A percentile compares a stretch with the other conserved stretches of the same genome.
These are phyloP conservation scores for Aspergillus sp. DNA, from an alignment of 2,329 filamentous ascomycete species.

Conservation along the genomic window DNA sequence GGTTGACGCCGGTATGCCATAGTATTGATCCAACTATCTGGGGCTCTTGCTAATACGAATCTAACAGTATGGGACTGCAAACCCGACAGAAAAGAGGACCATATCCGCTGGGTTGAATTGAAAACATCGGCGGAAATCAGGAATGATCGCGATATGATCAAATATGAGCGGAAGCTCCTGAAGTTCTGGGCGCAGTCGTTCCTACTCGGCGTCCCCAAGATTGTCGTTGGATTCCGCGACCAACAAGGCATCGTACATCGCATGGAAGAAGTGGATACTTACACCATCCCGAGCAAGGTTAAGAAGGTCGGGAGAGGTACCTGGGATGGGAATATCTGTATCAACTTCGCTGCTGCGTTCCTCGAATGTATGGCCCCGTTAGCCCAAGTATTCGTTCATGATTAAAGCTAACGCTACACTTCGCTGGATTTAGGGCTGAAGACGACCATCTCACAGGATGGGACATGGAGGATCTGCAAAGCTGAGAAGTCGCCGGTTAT, in stretches of 20 bases:
- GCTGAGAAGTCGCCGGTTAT: constrained; percentile 57
- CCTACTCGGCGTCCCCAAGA: constrained; percentile 81
- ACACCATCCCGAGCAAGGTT: constrained; percentile 68
- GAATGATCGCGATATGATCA: constrained; percentile 60
- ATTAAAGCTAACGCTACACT: constrained; percentile 6
- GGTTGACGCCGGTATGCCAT: constrained; percentile 69
- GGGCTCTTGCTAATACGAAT: not conserved
- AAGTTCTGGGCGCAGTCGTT: constrained; percentile 98
- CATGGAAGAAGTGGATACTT: constrained; percentile 73
- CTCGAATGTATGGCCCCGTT: constrained; percentile 59
- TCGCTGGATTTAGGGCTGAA: constrained; percentile 48
- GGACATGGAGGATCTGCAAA: constrained; percentile 74
- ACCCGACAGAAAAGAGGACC: constrained; percentile 56
- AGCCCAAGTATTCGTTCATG: constrained; percentile 2
- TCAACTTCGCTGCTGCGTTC: constrained; percentile 77
- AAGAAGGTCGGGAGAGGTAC: constrained; percentile 56
- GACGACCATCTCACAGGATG: constrained; percentile 56
- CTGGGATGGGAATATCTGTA: constrained; percentile 91
- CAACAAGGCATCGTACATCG: constrained; percentile 63
- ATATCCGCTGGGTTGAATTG: constrained; percentile 87
- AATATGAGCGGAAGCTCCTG: constrained; percentile 82
- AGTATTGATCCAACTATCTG: not conserved
- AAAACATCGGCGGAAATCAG: constrained; percentile 77
- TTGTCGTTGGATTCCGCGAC: constrained; percentile 82
- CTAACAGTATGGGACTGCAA: constrained; percentile 72